These are phyloP conservation scores for Alternaria viburni DNA, from an alignment of 2,329 filamentous ascomycete genomes.

Conservation along the genomic window DNA sequence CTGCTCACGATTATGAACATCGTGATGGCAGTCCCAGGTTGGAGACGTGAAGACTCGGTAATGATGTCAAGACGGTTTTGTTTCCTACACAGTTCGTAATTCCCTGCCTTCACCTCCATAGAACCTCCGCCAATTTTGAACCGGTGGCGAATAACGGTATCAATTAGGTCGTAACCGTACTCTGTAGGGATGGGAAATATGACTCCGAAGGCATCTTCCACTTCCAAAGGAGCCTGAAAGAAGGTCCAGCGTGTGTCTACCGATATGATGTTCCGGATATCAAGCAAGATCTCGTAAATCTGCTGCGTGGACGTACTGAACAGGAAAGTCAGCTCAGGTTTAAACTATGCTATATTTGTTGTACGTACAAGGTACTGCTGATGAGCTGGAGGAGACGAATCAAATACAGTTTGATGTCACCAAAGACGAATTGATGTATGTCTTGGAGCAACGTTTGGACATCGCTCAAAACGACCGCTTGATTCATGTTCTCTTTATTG, in stretches of 20 bases:
- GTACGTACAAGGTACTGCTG: background rate
- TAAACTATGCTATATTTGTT: no score
- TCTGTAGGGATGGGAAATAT: background rate
- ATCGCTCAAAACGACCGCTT: background rate
- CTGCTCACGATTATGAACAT: background rate
- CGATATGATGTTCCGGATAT: background rate
- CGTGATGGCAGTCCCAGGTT: background rate
- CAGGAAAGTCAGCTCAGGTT: background rate
- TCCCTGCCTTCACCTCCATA: background rate
- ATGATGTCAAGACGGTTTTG: background rate
- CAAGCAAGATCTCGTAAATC: background rate
- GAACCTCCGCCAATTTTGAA: background rate
- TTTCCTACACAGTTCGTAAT: background rate
- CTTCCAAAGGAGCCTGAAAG: background rate
- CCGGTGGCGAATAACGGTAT: background rate
- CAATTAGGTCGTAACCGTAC: background rate
- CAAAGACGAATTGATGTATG: background rate
- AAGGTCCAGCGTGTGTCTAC: background rate
- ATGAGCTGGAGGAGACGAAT: background rate
- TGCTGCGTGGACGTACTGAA: background rate
- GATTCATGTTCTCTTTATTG: accelerated
- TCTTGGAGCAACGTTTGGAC: background rate
- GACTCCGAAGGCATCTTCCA: background rate
- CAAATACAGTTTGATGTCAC: background rate
- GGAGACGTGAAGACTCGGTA: background rate